Evolutionary conservation across 768 basidiomycete species (phyloP), one percentile per base, ranked within the genome.

Genomic region (Russula abietina): DNA sequence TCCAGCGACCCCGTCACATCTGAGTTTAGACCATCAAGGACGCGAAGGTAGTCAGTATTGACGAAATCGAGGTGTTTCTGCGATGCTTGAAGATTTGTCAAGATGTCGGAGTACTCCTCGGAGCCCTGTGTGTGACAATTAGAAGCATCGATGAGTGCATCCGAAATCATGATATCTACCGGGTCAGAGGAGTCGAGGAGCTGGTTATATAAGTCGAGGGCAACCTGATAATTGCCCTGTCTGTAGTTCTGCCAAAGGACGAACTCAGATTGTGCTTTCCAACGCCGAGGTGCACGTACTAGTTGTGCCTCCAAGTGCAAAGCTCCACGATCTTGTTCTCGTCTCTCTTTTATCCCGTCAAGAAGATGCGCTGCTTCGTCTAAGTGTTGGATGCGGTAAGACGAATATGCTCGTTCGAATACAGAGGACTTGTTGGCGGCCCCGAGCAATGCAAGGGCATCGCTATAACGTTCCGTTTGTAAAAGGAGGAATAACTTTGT

Each of bases 401-500:
- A 74, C 33, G 89, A 83, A 71, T 97, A 97, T 3, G 89, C 87
- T 59, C 80, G 78, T 74, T 93, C 91, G 72, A 93, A 86, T 67
- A 75, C 72, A 49, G 68, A 65, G 32, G 64, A 41, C 41, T 67
- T 57, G 43, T 72, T 68, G 66, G 72, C 65, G 2, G 70, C 63
- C 30, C 78, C 78, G 66, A 89, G 79, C 48, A 93, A 75, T 3
- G 77, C 73, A 10, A 96, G 77, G 4, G 94, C 93, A 14, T 79
- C 70, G 6, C 78, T 74, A 69, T 94, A 92, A 62, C 87, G 87
- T 71, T 95, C 94, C 1, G 87, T 91, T 69, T 96, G 93, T 53
- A 96, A 76, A 39, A 94, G 79, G 38, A 96, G 76, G 73, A 91
- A 93, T n/a, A 95, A 76, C 71, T 93, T 92, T 12, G 93, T 89